These are phyloP conservation scores for Phytophthora boehmeriae DNA, from an alignment of 352 stramenopile species.

Conservation along the genomic window DNA sequence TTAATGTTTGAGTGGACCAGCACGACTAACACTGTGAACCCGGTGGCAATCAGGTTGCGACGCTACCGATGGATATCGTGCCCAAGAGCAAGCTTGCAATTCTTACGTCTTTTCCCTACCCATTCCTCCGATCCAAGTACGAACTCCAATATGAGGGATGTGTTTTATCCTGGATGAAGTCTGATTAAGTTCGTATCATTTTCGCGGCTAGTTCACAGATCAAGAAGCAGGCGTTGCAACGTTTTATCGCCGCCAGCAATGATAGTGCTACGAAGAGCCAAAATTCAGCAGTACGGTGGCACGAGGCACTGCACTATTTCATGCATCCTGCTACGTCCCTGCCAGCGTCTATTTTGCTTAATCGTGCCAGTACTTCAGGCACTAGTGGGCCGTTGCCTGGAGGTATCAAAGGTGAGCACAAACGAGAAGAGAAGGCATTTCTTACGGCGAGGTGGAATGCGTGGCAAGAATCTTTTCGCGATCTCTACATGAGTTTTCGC, in stretches of 20 bases:
- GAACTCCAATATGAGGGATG: constrained; percentile 2
- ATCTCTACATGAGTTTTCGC: constrained; percentile 73
- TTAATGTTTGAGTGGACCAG: not conserved
- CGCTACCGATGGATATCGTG: constrained; percentile 61
- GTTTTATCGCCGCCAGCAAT: constrained; percentile 23
- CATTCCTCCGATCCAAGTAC: constrained; percentile 67
- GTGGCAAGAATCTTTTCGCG: constrained; percentile 74
- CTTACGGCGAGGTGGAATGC: constrained; percentile 57
- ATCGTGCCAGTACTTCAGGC: constrained; percentile 32
- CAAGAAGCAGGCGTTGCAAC: constrained; percentile 40
- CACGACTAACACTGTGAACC: constrained; percentile 7
- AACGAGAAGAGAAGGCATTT: constrained; percentile 64
- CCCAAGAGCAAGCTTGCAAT: constrained; percentile 67
- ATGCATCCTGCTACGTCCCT: constrained; percentile 60
- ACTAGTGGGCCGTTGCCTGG: constrained; percentile 33
- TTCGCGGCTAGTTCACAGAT: constrained; percentile 32
- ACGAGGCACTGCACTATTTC: constrained; percentile 71
- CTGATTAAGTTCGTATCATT: constrained; percentile 6
- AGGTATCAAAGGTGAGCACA: constrained; percentile 30
- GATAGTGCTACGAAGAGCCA: not conserved
- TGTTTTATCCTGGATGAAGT: not conserved
- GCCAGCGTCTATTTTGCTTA: constrained; percentile 57
- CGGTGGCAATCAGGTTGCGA: constrained; percentile 31
- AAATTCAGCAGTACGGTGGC: constrained; percentile 55
- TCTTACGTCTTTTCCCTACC: constrained; percentile 65